Conservation (phyloP, 2,329 filamentous ascomycete species). For the Elsinoe arachidis region DNA sequence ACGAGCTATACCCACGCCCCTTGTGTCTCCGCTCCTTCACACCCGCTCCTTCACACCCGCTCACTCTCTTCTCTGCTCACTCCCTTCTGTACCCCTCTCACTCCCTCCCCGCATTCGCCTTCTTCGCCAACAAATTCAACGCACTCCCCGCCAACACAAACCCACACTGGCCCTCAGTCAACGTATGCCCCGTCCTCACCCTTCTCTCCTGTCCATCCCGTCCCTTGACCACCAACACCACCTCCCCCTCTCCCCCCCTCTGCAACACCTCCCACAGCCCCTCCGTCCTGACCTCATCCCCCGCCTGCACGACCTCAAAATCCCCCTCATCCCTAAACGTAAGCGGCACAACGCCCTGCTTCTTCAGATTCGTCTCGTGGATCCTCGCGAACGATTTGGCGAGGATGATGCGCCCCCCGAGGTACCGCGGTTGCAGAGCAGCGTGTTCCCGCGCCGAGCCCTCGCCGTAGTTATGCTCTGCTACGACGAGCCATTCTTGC, state of each 20-base stretch:
- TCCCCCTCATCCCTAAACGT: slow-evolving; percentile 84
- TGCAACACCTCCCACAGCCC: slow-evolving; percentile 75
- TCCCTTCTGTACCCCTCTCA: background rate
- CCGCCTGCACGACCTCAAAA: slow-evolving; percentile 74
- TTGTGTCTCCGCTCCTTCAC: too few relatives aligned
- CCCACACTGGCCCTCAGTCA: slow-evolving; percentile 80
- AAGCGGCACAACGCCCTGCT: slow-evolving; percentile 91
- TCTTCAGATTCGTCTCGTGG: slow-evolving; percentile 93
- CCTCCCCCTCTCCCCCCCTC: slow-evolving; percentile 67
- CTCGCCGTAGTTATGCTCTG: slow-evolving; percentile 96
- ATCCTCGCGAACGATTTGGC: slow-evolving; percentile 85
- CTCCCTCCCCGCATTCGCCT: slow-evolving; percentile 29
- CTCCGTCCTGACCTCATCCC: slow-evolving; percentile 73
- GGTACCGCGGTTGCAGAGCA: slow-evolving; percentile 80
- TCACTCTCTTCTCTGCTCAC: background rate
- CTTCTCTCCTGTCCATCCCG: slow-evolving; percentile 53
- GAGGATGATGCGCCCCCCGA: slow-evolving; percentile 75
- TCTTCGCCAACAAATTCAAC: slow-evolving; percentile 73
- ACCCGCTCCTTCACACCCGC: background rate
- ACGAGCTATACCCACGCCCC: too few relatives aligned
- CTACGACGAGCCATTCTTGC: slow-evolving; percentile 83
- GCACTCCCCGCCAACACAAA: slow-evolving; percentile 94
- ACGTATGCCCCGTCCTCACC: slow-evolving; percentile 75
- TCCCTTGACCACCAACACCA: slow-evolving; percentile 51
- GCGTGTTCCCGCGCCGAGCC: slow-evolving; percentile 84